Evolutionary conservation across 768 basidiomycete genomes (phyloP).

Genomic region (Mycena maculata): DNA sequence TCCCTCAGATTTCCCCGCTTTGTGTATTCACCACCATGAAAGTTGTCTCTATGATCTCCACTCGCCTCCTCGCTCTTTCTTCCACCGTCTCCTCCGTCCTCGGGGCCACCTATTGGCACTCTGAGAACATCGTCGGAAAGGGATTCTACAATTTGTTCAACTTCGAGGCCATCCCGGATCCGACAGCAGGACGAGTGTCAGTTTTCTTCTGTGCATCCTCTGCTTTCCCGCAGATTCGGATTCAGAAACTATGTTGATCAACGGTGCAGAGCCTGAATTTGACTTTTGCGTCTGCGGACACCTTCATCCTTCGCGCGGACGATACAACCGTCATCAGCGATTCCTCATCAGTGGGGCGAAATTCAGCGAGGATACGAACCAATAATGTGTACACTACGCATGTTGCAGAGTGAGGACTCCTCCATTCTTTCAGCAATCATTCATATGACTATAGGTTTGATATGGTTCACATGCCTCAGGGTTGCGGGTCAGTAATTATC

Average conservation of each 20-base stretch:
- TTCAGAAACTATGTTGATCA: conserved; percentile 53
- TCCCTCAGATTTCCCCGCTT: too few relatives aligned
- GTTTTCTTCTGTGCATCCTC: conserved; percentile 29
- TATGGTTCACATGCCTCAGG: conserved; percentile 65
- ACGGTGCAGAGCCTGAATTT: conserved; percentile 60
- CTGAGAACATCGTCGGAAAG: conserved; percentile 55
- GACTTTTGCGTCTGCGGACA: conserved; percentile 59
- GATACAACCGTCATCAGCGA: conserved; percentile 51
- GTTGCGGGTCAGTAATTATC: conserved; percentile 57
- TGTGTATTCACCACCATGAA: too few relatives aligned
- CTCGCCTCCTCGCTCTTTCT: conserved; percentile 6
- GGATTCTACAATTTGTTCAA: conserved; percentile 62
- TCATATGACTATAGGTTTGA: conserved; percentile 48
- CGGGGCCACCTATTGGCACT: conserved; percentile 54
- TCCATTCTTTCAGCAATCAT: background rate
- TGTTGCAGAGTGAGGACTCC: conserved; percentile 58
- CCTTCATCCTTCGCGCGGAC: conserved; percentile 67
- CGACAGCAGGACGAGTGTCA: conserved; percentile 71
- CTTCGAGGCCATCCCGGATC: conserved; percentile 63
- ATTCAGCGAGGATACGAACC: conserved; percentile 64
- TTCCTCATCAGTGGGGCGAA: conserved; percentile 61
- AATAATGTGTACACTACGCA: conserved; percentile 63
- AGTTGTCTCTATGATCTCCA: background rate
- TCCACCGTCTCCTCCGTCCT: conserved; percentile 32
- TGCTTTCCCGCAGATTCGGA: background rate